Base-by-base conservation (phyloP, 345 rosid species). In the Gossypium ekmanianum region DNA sequence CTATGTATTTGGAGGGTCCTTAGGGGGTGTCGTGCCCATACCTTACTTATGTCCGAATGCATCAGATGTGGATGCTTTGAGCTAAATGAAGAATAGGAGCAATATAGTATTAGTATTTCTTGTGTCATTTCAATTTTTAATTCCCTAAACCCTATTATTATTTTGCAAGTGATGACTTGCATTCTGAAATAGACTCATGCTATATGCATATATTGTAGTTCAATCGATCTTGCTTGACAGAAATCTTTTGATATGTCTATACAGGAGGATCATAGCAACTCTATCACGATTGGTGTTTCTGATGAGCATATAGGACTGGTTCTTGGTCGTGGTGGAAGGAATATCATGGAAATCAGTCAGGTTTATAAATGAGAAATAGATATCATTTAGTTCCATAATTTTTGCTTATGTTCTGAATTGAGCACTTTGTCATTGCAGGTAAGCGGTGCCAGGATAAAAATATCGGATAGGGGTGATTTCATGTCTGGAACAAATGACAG, bases 281-380 rank as follows among this genome's bases (percentile, higher is more conserved):
- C 95, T 7, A 76, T 91, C 85, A 92, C 95, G 17, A 88, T 93
- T 48, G 99, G 97, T 56, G 89, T 93, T 71, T 83, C 97, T 3
- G 98, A 96, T 82, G 99, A 85, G 77, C 98, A 90, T 84, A 88
- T 93, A 27, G 99, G 98, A n/a, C 74, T 93, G 81, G 91, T 96
- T 80, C 94, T 96, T 81, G 99, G 99, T 57, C 97, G 98, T 41
- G 97, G 97, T 78, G 99, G 99, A 82, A 87, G 97, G 85, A 96
- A 89, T 80, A 88, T 96, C 71, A 85, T 89, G 92, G 98, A 93
- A 72, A 96, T 96, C 76, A 93, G 90, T 78, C 98, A 96, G 99
- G 98, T 94, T 54, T 14, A 61, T 72, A 67, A 14, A 64, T 56
- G 54, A 17, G 56, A 52, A 18, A 29, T 71, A 22, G 43, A 65